Evolutionary conservation across 345 rosid genomes (phyloP).

Genomic region (Lepidium africanum): DNA sequence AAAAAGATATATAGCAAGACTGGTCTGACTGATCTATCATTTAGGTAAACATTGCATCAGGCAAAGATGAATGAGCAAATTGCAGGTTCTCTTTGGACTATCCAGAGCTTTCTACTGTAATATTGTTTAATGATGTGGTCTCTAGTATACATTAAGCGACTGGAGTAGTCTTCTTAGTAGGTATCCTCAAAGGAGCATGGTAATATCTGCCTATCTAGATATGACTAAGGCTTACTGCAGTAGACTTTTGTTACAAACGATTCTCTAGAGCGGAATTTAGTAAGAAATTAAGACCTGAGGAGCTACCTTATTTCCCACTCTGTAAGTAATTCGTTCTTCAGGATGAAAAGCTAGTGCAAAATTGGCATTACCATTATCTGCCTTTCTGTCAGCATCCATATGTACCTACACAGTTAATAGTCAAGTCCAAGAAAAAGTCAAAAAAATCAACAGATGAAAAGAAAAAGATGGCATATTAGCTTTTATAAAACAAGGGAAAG

Average conservation of each 20-base stretch:
- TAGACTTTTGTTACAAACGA: neutral
- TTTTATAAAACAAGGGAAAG: neutral
- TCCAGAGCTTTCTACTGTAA: neutral
- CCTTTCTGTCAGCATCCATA: conserved; percentile 84
- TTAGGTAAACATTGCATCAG: neutral
- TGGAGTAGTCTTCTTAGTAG: neutral
- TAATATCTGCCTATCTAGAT: neutral
- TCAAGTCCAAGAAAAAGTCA: conserved; percentile 1
- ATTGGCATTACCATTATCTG: conserved; percentile 46
- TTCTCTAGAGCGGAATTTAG: neutral
- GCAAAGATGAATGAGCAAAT: neutral
- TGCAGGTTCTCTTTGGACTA: neutral
- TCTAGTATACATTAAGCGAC: neutral
- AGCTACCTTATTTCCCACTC: conserved; percentile 70
- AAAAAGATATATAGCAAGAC: neutral
- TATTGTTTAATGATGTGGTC: neutral
- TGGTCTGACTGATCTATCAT: neutral
- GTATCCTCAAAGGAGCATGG: neutral
- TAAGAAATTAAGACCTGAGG: neutral
- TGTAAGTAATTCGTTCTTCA: conserved; percentile 66
- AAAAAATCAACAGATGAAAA: neutral
- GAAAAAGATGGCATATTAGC: neutral
- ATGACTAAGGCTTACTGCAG: neutral
- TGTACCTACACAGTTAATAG: conserved; percentile 54
- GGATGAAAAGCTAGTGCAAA: conserved; percentile 29